These are phyloP conservation scores for Fusarium sp. DNA, from an alignment of 2,329 filamentous ascomycete species.

Conservation along the genomic window DNA sequence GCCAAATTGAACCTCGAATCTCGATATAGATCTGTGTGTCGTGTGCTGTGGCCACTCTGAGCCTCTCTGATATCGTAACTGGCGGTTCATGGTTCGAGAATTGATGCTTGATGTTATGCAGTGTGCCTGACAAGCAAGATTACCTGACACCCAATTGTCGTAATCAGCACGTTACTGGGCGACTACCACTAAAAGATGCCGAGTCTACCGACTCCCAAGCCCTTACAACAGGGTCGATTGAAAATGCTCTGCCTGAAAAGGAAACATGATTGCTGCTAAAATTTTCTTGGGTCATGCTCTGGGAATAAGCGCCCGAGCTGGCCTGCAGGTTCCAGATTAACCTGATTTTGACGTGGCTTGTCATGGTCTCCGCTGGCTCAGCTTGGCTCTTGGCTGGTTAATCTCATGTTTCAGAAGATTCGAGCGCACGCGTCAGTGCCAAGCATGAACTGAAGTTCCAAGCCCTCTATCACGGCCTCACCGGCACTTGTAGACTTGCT, in stretches of 20 bases:
- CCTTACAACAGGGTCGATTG: constrained; percentile 12
- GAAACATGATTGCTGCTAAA: constrained; percentile 16
- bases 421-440: constrained; percentile 38
- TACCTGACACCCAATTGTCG: constrained; percentile 30
- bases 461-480: constrained; percentile 17
- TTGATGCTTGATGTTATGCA: not conserved
- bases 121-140: constrained; percentile 22
- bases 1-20: constrained; percentile 6
- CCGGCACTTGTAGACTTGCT: constrained; percentile 20
- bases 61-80: constrained; percentile 18
- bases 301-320: constrained; percentile 3
- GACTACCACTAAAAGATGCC: constrained; percentile 21
- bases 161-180: constrained; percentile 20
- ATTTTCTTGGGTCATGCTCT: not conserved
- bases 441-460: constrained; percentile 27
- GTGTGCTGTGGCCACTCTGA: not conserved
- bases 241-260: constrained; percentile 7
- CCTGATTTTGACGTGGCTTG: constrained; percentile 24
- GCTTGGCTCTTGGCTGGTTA: constrained; percentile 18
- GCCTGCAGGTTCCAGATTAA: constrained; percentile 4
- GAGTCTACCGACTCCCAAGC: constrained; percentile 33
- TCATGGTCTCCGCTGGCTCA: constrained; percentile 4
- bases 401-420: constrained; percentile 22
- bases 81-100: not conserved
- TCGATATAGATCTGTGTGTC: constrained; percentile 9